Conservation (phyloP, 768 basidiomycete genomes). For the Russula griseocarnosa region DNA sequence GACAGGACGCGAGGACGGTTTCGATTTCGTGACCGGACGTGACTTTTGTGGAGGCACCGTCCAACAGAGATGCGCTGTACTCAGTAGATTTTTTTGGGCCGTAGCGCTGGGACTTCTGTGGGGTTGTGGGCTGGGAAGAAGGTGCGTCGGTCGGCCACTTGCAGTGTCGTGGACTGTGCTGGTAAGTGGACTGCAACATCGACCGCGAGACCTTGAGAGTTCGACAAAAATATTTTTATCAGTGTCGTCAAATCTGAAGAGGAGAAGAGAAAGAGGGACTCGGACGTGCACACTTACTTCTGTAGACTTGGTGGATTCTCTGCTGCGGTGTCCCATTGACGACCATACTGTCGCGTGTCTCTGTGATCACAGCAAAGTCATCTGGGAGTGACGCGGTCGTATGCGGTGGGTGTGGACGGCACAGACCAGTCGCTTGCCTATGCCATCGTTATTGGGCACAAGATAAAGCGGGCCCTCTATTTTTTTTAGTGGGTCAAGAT, state of each 20-base stretch:
- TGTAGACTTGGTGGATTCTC: constrained; percentile 31
- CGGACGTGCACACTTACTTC: constrained; percentile 32
- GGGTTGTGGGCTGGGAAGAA: constrained; percentile 19
- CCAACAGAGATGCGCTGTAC: constrained; percentile 22
- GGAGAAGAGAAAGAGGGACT: neutral
- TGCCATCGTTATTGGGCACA: constrained; percentile 40
- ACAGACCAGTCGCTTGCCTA: constrained; percentile 38
- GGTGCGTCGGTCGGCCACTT: neutral
- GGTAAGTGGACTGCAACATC: constrained; percentile 15
- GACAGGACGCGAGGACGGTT: constrained; percentile 54
- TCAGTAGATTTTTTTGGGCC: constrained; percentile 17
- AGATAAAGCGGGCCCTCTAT: constrained; percentile 33
- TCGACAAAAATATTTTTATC: neutral
- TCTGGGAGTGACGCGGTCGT: constrained; percentile 41
- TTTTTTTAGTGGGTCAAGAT: neutral
- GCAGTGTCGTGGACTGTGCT: constrained; percentile 19
- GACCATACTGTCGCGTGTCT: constrained; percentile 24
- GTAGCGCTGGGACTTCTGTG: constrained; percentile 20
- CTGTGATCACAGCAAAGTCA: constrained; percentile 40
- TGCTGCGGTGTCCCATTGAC: constrained; percentile 25
- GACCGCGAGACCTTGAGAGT: constrained; percentile 12
- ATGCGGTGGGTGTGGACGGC: constrained; percentile 40
- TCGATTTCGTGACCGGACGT: constrained; percentile 46
- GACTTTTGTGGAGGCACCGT: constrained; percentile 31
- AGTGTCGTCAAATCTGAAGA: neutral